Conservation (phyloP, 148 eudicot species). For the Spergularia marina region DNA sequence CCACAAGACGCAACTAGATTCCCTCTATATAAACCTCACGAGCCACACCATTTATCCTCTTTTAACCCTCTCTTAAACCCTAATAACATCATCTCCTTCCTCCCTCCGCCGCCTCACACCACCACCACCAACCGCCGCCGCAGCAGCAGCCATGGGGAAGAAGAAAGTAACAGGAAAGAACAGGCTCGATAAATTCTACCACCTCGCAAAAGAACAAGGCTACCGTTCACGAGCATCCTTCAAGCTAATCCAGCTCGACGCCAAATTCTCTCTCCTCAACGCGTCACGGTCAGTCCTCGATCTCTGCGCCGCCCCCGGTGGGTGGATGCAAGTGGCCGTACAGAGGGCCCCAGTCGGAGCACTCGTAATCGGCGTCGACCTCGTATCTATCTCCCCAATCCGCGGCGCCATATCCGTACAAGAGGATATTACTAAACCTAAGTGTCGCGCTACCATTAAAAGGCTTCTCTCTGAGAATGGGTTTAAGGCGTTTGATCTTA, state of each 20-base stretch:
- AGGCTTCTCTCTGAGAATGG: constrained; percentile 56
- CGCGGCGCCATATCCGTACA: constrained; percentile 63
- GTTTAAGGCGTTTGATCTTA: constrained; percentile 58
- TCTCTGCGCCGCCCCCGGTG: constrained; percentile 97
- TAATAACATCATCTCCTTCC: background rate
- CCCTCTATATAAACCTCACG: too few relatives aligned
- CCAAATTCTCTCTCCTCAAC: constrained; percentile 68
- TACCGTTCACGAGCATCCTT: constrained; percentile 86
- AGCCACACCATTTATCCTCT: too few relatives aligned
- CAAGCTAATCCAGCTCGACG: constrained; percentile 80
- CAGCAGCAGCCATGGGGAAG: constrained; percentile 50
- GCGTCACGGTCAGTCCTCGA: constrained; percentile 75
- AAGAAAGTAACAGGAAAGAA: constrained; percentile 87
- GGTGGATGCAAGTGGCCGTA: constrained; percentile 92
- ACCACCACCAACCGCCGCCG: background rate
- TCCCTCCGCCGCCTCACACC: background rate
- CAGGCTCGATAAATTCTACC: constrained; percentile 75
- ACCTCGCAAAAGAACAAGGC: constrained; percentile 86
- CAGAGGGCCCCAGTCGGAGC: constrained; percentile 72
- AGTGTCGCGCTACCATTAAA: constrained; percentile 58
- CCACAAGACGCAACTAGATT: too few relatives aligned
- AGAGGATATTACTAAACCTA: constrained; percentile 71
- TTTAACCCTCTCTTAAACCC: too few relatives aligned
- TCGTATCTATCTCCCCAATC: constrained; percentile 72
- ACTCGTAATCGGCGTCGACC: constrained; percentile 73